Conservation (phyloP, 352 stramenopile species). For the Phytophthora europaea region DNA sequence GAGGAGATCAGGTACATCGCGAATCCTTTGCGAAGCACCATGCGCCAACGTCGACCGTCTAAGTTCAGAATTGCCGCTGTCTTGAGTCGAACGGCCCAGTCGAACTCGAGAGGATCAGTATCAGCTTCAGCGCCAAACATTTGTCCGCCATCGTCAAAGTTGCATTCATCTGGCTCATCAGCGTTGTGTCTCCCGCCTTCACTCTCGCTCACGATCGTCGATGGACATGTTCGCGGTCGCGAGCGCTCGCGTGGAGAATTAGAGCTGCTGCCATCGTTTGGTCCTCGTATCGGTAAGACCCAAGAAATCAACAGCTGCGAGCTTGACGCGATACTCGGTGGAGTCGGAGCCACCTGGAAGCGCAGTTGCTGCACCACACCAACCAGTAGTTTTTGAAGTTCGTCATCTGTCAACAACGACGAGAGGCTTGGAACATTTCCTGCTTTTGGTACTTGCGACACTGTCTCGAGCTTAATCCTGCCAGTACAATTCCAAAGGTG, state of each 20-base stretch:
- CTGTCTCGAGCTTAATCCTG: constrained; percentile 83
- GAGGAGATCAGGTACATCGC: constrained; percentile 29
- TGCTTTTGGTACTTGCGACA: constrained; percentile 48
- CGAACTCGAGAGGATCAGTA: constrained; percentile 15
- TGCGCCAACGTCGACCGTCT: constrained; percentile 22
- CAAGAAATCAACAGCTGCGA: constrained; percentile 32
- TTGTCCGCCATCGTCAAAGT: constrained; percentile 13
- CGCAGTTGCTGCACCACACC: constrained; percentile 63
- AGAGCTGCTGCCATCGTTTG: constrained; percentile 8
- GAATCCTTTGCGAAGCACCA: constrained; percentile 24
- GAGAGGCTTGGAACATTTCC: constrained; percentile 83
- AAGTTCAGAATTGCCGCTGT: constrained; percentile 23
- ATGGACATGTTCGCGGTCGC: constrained; percentile 63
- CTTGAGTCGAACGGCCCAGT: constrained; percentile 30
- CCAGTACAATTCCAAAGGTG: not conserved
- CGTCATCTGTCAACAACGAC: constrained; percentile 62
- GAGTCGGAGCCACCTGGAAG: constrained; percentile 45
- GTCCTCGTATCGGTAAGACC: constrained; percentile 10
- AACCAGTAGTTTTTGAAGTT: constrained; percentile 68
- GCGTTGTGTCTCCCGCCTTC: constrained; percentile 15
- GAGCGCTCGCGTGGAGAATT: constrained; percentile 24
- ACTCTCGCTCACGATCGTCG: constrained; percentile 52
- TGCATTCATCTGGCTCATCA: constrained; percentile 19
- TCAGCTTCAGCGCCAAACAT: constrained; percentile 20
- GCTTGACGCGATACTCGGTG: constrained; percentile 5